Percentiles rank a stretch among this genome's conserved stretches.
Evolutionary conservation across 495 filamentous ascomycete genomes (phyloP).

Genomic region (Chaetomium cochliodes): DNA sequence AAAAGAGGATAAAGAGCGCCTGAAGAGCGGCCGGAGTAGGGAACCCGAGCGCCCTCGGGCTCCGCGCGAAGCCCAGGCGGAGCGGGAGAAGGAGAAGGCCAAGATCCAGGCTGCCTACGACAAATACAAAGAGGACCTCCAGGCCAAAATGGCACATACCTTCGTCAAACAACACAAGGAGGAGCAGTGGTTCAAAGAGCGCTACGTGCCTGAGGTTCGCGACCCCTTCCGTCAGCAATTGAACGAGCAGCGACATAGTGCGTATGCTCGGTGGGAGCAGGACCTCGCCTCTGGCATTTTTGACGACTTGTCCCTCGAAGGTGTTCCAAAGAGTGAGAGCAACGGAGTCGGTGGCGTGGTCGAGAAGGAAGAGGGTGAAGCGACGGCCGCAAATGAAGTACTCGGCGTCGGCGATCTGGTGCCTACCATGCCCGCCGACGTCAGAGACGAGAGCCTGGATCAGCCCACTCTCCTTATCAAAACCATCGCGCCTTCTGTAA

Average conservation of each 20-base stretch:
- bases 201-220: conserved; percentile 79
- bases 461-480: conserved; percentile 96
- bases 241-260: conserved; percentile 68
- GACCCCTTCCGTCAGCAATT: conserved; percentile 67
- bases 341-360: conserved; percentile 82
- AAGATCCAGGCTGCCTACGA: conserved; percentile 93
- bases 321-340: conserved; percentile 89
- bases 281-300: conserved; percentile 80
- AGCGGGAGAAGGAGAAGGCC: conserved; percentile 82
- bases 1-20: conserved; percentile 82
- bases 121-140: conserved; percentile 87
- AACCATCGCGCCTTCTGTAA: conserved; percentile 95
- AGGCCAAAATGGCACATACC: conserved; percentile 80
- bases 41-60: conserved; percentile 69
- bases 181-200: conserved; percentile 98
- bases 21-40: conserved; percentile 69
- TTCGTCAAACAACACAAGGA: conserved; percentile 89
- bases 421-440: conserved; percentile 72
- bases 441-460: conserved; percentile 76
- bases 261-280: conserved; percentile 78
- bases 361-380: conserved; percentile 93
- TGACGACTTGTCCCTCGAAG: conserved; percentile 92
- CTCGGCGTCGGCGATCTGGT: conserved; percentile 87
- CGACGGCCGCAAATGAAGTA: conserved; percentile 84
- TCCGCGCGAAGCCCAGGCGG: conserved; percentile 75